These are phyloP conservation scores for Keqinozyma sinolaborantium DNA, from an alignment of 1,139 yeast genomes.

Conservation along the genomic window DNA sequence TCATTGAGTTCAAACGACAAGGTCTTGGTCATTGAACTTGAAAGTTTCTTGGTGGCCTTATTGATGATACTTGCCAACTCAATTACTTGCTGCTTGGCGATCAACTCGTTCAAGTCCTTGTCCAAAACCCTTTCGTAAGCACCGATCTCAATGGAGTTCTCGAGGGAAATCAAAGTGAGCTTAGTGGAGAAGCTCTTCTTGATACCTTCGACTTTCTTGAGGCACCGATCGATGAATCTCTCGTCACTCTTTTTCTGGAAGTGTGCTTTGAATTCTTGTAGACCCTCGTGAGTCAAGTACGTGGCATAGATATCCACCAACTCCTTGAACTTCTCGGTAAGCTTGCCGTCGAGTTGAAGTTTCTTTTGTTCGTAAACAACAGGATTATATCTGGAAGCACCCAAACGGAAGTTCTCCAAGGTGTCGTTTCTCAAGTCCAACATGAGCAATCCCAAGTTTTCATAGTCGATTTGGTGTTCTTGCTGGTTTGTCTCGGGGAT, in stretches of 20 bases:
- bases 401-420: constrained; percentile 54
- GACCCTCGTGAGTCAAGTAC: constrained; percentile 14
- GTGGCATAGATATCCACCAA: constrained; percentile 36
- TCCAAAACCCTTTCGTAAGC: constrained; percentile 15
- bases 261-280: constrained; percentile 14
- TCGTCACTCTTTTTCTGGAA: constrained; percentile 18
- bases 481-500: constrained; percentile 3
- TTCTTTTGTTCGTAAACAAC: constrained; percentile 66
- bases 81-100: constrained; percentile 36
- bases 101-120: constrained; percentile 18
- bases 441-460: constrained; percentile 39
- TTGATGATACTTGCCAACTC: constrained; percentile 41
- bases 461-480: constrained; percentile 22
- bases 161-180: constrained; percentile 10
- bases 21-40: constrained; percentile 34
- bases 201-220: constrained; percentile 6
- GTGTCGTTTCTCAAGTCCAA: constrained; percentile 40
- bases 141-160: constrained; percentile 11
- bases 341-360: constrained; percentile 38
- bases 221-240: constrained; percentile 16
- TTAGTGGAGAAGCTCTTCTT: constrained; percentile 4
- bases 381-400: constrained; percentile 70
- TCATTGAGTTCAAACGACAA: constrained; percentile 35
- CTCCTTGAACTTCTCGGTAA: constrained; percentile 41
- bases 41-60: constrained; percentile 38